Conservation (phyloP, 352 stramenopile species). For the Phytophthora pinifolia region DNA sequence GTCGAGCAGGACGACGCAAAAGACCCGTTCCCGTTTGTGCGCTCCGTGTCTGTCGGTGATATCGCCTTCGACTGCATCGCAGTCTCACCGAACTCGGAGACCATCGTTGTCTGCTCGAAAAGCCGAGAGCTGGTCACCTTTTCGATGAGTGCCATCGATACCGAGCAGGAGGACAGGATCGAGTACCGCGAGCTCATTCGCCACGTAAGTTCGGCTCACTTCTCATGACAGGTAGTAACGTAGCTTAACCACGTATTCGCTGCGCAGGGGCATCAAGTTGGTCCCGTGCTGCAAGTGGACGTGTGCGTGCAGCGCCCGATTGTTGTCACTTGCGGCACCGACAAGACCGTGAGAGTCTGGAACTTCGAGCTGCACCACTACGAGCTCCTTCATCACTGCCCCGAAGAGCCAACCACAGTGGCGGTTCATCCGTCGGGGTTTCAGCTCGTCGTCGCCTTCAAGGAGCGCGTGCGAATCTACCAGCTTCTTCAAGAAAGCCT, state of each 20-base stretch:
- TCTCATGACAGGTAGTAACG: too few relatives aligned
- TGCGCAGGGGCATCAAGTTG: conserved; percentile 57
- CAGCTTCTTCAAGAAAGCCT: conserved; percentile 72
- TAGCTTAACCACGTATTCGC: too few relatives aligned
- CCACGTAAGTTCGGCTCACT: conserved; percentile 34
- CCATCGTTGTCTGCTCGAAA: conserved; percentile 63
- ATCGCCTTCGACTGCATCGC: conserved; percentile 73
- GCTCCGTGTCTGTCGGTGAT: conserved; percentile 67
- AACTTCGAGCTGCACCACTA: conserved; percentile 76
- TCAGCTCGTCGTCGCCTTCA: conserved; percentile 72
- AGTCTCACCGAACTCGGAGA: conserved; percentile 67
- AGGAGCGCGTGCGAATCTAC: conserved; percentile 76
- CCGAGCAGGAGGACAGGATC: conserved; percentile 73
- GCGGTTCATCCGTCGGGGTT: conserved; percentile 73
- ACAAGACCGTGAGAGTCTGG: conserved; percentile 89
- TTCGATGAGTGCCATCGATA: conserved; percentile 71
- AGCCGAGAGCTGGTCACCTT: conserved; percentile 67
- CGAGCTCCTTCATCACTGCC: conserved; percentile 61
- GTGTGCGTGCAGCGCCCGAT: conserved; percentile 83
- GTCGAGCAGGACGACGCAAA: conserved; percentile 62
- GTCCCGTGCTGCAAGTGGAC: conserved; percentile 72
- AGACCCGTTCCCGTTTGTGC: conserved; percentile 78
- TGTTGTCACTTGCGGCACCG: conserved; percentile 74
- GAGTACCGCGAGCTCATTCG: conserved; percentile 62
- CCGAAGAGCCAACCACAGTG: conserved; percentile 64